Percentiles rank a stretch among this genome's conserved stretches.
Evolutionary conservation across 192 early-diverging fungal genomes (phyloP).

Genomic region (Coemansia javaensis): DNA sequence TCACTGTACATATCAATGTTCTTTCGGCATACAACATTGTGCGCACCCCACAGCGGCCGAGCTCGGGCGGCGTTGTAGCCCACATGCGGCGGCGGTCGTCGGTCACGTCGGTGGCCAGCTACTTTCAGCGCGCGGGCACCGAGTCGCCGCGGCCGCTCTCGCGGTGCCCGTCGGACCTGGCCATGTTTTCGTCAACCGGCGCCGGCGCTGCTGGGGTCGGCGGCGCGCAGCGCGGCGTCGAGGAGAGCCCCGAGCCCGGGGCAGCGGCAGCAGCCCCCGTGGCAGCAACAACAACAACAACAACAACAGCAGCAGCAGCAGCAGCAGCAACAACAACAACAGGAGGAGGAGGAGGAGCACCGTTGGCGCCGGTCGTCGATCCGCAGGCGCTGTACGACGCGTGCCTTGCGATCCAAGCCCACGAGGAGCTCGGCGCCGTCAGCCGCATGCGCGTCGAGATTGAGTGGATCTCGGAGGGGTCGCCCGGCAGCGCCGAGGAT

Average conservation of each 20-base stretch:
- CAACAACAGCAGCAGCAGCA: slow-evolving; percentile 5
- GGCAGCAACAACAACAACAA: too few species aligned
- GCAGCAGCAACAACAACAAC: background rate
- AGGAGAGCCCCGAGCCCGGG: too few species aligned
- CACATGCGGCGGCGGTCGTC: slow-evolving; percentile 13
- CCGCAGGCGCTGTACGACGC: background rate
- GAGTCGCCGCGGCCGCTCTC: slow-evolving; percentile 20
- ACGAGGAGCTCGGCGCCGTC: background rate
- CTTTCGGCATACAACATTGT: slow-evolving; percentile 31
- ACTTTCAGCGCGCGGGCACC: background rate
- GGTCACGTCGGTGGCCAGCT: slow-evolving; percentile 14
- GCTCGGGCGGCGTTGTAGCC: background rate
- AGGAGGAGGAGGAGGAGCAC: too few species aligned
- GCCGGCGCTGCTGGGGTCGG: background rate
- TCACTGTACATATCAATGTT: slow-evolving; percentile 38
- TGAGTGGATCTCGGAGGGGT: slow-evolving; percentile 34
- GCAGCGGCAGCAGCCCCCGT: background rate
- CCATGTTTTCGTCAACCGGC: slow-evolving; percentile 30
- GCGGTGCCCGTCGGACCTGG: slow-evolving; percentile 34
- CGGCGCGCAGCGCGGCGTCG: background rate
- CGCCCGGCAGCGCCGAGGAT: too few species aligned
- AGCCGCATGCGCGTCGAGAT: slow-evolving; percentile 39
- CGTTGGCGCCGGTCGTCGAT: too few species aligned
- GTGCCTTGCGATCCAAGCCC: background rate
- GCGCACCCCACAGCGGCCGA: background rate